Conservation (phyloP, 768 basidiomycete genomes). For the Terana coerulea region DNA sequence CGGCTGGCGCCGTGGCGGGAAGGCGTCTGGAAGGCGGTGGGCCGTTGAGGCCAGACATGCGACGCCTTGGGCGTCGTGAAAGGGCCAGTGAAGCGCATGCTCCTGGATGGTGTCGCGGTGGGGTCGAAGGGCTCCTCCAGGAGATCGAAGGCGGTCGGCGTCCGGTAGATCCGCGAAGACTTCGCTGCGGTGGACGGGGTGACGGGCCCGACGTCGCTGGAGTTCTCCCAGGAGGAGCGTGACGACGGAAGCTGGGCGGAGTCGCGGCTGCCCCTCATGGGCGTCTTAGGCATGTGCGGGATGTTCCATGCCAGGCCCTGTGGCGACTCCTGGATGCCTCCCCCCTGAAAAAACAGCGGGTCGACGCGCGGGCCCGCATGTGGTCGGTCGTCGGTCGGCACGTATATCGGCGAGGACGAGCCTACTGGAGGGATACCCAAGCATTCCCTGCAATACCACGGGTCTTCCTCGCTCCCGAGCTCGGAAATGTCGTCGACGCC, state of each 20-base stretch:
- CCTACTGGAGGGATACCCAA: constrained; percentile 42
- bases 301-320: constrained; percentile 42
- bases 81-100: constrained; percentile 55
- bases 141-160: constrained; percentile 24
- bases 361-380: constrained; percentile 42
- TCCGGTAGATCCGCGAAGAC: constrained; percentile 25
- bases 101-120: constrained; percentile 76
- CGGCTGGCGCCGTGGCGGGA: constrained; percentile 30
- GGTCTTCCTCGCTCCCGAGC: constrained; percentile 72
- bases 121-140: constrained; percentile 72
- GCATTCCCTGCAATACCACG: constrained; percentile 71
- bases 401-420: constrained; percentile 63
- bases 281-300: constrained; percentile 42
- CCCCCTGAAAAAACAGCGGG: constrained; percentile 56
- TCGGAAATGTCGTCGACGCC: constrained; percentile 62
- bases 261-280: constrained; percentile 32
- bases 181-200: constrained; percentile 44
- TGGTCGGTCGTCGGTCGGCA: constrained; percentile 53
- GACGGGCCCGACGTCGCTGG: constrained; percentile 49
- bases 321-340: constrained; percentile 50
- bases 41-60: constrained; percentile 38
- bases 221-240: constrained; percentile 44
- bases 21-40: constrained; percentile 52
- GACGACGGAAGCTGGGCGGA: constrained; percentile 15
- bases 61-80: constrained; percentile 62